Base-by-base conservation (phyloP, 306 rosid genomes). In the Trichosanthes truncata region DNA sequence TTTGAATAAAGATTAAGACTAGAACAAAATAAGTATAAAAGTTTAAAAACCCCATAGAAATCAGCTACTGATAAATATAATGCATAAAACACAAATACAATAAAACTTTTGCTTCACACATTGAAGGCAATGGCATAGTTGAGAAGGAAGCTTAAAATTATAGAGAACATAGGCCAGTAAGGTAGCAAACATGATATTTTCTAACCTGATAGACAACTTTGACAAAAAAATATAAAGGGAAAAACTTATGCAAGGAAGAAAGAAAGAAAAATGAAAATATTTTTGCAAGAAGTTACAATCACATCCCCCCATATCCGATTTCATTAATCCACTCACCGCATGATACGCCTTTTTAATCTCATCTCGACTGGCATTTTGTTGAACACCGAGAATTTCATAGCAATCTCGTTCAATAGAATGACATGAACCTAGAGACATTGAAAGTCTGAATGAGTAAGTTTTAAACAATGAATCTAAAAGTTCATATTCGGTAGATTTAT, bases 291-390 rank as follows among this genome's bases (percentile, higher is more conserved):
- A 51, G 60, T 49, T 20, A 52, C 80, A 53, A 29, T 29, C 67
- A 2, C 25, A 40, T 25, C 23, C 33, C 11, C 23, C 33, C 11
- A 14, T 21, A 36, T 59, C 72, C 9, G 14, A 36, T 14, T 35
- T 40, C 40, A 77, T 78, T 29, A 7, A 15, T 14, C 41, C 9
- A 61, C 71, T 77, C 80, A 95, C 99, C 83, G 25, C 80, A 81
- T 84, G 92, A 83, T 84, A 95, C 5, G 96, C 96, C 81, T 88
- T 95, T 79, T 91, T 91, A 59, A 95, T 88, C 81, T 91, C 97
- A 13, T 91, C 93, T 74, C 88, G 86, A 83, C 86, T 89, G 31
- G 99, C 96, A 80, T 81, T 84, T 67, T 79, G 83, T 62, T 88
- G 63, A 89, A 95, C 85, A 73, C 93, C 94, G 4, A 95, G 97